Conservation (phyloP, 2,329 filamentous ascomycete species). For the Coniochaeta prunicola region DNA sequence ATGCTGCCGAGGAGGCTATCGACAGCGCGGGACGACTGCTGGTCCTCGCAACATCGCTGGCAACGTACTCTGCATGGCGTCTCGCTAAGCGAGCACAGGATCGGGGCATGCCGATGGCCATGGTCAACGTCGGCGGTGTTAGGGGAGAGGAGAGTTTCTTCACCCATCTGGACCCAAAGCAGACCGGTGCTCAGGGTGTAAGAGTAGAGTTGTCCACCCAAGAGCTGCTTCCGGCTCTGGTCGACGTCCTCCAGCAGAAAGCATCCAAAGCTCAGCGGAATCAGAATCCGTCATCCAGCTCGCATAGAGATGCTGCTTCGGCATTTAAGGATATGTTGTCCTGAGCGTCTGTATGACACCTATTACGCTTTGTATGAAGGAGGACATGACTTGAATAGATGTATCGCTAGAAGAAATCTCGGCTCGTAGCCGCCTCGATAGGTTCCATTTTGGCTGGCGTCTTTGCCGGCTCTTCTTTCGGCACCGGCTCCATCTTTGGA, state of each 20-base stretch:
- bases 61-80: constrained; percentile 92
- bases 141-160: constrained; percentile 73
- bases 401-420: constrained; percentile 38
- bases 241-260: constrained; percentile 38
- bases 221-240: constrained; percentile 47
- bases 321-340: constrained; percentile 56
- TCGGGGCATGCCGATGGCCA: constrained; percentile 74
- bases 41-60: constrained; percentile 81
- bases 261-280: constrained; percentile 6
- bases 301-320: constrained; percentile 20
- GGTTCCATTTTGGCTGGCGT: constrained; percentile 11
- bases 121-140: constrained; percentile 82
- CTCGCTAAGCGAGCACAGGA: constrained; percentile 78
- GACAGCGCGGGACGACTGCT: constrained; percentile 70
- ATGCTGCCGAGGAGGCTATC: constrained; percentile 70
- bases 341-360: constrained; percentile 18
- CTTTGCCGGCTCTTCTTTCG: constrained; percentile 10
- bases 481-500: constrained; percentile 6
- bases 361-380: not conserved
- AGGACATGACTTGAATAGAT: constrained; percentile 1
- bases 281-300: not conserved
- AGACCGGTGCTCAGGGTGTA: constrained; percentile 44
- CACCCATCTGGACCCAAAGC: constrained; percentile 41
- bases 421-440: constrained; percentile 29
- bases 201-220: constrained; percentile 53